These are phyloP conservation scores for Nigrospora osmanthi DNA, from an alignment of 2,329 filamentous ascomycete genomes.

Conservation along the genomic window DNA sequence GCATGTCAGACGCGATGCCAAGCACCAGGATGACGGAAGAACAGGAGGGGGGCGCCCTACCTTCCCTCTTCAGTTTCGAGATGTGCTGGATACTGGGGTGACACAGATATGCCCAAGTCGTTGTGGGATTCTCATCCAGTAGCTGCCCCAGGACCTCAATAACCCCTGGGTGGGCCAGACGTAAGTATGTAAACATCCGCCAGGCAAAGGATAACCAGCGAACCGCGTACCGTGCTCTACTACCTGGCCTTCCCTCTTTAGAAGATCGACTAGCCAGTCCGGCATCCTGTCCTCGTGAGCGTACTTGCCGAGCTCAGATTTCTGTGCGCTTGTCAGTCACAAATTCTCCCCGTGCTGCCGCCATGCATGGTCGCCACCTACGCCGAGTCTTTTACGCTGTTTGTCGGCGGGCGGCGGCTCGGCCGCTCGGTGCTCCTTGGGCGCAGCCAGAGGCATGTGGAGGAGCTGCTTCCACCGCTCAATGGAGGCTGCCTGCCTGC, in stretches of 20 bases:
- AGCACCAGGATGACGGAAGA: neutral
- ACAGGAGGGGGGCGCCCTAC: conserved; percentile 20
- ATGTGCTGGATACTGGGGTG: conserved; percentile 69
- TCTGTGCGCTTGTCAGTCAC: conserved; percentile 21
- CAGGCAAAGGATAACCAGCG: conserved; percentile 11
- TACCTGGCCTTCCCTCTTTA: conserved; percentile 51
- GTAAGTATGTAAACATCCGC: conserved; percentile 34
- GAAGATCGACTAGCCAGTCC: conserved; percentile 52
- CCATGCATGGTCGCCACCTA: conserved; percentile 12
- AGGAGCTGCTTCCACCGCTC: conserved; percentile 20
- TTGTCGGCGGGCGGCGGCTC: neutral
- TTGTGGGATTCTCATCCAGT: conserved; percentile 55
- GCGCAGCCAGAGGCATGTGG: conserved; percentile 14
- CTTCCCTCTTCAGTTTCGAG: conserved; percentile 72
- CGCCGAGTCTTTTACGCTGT: conserved; percentile 19
- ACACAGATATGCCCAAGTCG: conserved; percentile 71
- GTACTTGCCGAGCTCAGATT: conserved; percentile 62
- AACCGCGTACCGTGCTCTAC: conserved; percentile 34
- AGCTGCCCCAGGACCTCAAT: conserved; percentile 56
- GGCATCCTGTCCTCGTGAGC: conserved; percentile 72
- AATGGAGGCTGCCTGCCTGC: conserved; percentile 1
- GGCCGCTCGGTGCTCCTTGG: neutral
- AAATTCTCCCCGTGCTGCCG: neutral
- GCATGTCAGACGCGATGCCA: neutral
- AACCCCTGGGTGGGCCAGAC: conserved; percentile 30